These are phyloP conservation scores for Thalassiosira livingstoniorum DNA, from an alignment of 352 stramenopile genomes.

Conservation along the genomic window DNA sequence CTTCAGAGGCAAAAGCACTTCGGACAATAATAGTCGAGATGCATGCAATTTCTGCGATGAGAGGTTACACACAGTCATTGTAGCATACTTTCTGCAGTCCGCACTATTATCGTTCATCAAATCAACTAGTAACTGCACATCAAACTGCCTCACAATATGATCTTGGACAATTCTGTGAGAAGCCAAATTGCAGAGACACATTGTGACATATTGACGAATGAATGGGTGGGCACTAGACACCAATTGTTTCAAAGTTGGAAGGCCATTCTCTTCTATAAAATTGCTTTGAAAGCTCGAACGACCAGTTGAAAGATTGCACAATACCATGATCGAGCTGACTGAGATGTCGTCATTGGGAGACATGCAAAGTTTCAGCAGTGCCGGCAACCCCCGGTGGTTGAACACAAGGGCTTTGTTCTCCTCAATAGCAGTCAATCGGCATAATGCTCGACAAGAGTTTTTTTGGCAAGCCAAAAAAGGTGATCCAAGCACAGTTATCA, in stretches of 20 bases:
- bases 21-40: constrained; percentile 89
- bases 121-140: constrained; percentile 87
- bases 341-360: constrained; percentile 40
- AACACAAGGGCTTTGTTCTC: constrained; percentile 56
- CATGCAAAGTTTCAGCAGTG: constrained; percentile 49
- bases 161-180: constrained; percentile 52
- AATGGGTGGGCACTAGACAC: constrained; percentile 37
- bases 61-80: constrained; percentile 95
- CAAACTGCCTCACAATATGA: constrained; percentile 82
- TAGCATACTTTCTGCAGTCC: constrained; percentile 90
- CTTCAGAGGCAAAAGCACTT: constrained; percentile 87
- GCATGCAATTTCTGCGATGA: constrained; percentile 90
- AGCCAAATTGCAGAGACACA: constrained; percentile 68
- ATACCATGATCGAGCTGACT: constrained; percentile 85
- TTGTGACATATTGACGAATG: constrained; percentile 60
- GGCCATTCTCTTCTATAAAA: constrained; percentile 86
- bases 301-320: constrained; percentile 95
- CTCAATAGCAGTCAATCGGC: constrained; percentile 72
- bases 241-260: constrained; percentile 54
- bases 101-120: constrained; percentile 83
- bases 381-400: constrained; percentile 39
- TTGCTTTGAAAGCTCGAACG: constrained; percentile 91
- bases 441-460: constrained; percentile 90
- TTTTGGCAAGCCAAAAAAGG: constrained; percentile 78
- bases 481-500: constrained; percentile 87